A percentile compares a stretch with the other conserved stretches of the same genome.
Conservation (phyloP, 805 yeast genomes). For the Candida namnaoensis region DNA sequence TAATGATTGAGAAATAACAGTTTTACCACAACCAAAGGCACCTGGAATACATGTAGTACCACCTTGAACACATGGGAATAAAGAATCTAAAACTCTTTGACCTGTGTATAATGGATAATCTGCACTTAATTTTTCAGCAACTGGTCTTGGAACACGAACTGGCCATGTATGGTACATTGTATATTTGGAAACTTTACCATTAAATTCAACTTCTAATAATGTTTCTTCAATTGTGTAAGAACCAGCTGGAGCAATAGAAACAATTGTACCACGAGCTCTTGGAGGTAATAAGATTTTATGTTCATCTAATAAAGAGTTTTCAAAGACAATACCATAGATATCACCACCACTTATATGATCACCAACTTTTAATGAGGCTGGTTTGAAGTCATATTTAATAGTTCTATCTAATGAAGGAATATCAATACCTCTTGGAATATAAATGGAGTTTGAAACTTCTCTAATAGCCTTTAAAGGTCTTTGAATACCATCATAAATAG, state of each 20-base stretch:
- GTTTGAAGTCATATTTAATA: slow-evolving; percentile 78
- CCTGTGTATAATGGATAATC: slow-evolving; percentile 95
- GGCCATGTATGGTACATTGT: slow-evolving; percentile 99
- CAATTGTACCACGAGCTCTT: slow-evolving; percentile 95
- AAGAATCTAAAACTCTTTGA: slow-evolving; percentile 95
- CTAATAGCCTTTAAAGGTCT: slow-evolving; percentile 94
- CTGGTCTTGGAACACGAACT: slow-evolving; percentile 98
- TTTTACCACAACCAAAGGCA: slow-evolving; percentile 99
- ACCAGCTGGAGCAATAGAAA: slow-evolving; percentile 83
- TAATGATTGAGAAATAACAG: slow-evolving; percentile 95
- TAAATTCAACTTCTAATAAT: slow-evolving; percentile 88
- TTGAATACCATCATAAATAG: slow-evolving; percentile 98
- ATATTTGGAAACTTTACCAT: slow-evolving; percentile 72
- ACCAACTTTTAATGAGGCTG: slow-evolving; percentile 74
- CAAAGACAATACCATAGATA: slow-evolving; percentile 87
- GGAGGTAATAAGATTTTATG: slow-evolving; percentile 96
- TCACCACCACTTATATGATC: slow-evolving; percentile 99
- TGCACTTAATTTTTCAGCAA: slow-evolving; percentile 87
- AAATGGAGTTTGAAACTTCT: slow-evolving; percentile 81
- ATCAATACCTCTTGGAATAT: slow-evolving; percentile 97
- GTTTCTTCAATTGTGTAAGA: slow-evolving; percentile 87
- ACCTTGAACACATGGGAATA: slow-evolving; percentile 99
- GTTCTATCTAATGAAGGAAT: slow-evolving; percentile 90
- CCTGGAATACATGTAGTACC: slow-evolving; percentile 99
- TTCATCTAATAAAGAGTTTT: slow-evolving; percentile 85